phyloP scores from a whole-genome alignment of 148 eudicot species.

The Hydrangea macrophylla region DNA sequence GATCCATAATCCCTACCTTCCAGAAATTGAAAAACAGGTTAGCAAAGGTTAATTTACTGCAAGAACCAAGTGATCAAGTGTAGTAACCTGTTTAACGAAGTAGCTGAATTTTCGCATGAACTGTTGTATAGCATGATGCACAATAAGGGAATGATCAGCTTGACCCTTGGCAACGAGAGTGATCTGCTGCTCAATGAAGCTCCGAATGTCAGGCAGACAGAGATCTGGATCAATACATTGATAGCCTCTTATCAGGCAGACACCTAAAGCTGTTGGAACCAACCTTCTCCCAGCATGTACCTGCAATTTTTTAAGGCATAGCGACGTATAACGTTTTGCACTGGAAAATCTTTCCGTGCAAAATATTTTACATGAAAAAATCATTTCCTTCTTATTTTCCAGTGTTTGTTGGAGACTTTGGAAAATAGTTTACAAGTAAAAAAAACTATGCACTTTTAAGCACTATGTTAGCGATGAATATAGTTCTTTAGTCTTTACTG shows the following conservation, averaged over 20 bases:
- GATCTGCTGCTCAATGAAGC: slow-evolving; percentile 95
- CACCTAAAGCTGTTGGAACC: slow-evolving; percentile 88
- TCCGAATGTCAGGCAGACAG: slow-evolving; percentile 88
- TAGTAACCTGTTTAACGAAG: slow-evolving; percentile 84
- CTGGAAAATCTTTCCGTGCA: background rate
- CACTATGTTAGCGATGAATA: no score
- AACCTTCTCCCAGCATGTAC: slow-evolving; percentile 89
- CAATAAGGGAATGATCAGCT: slow-evolving; percentile 81
- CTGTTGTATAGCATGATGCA: slow-evolving; percentile 80
- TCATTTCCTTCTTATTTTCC: no score
- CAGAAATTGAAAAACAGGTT: background rate
- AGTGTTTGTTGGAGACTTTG: no score
- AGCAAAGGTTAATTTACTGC: background rate
- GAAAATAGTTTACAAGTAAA: no score
- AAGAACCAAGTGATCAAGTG: background rate
- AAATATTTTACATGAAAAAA: no score
- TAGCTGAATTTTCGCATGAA: slow-evolving; percentile 74
- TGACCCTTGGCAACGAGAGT: slow-evolving; percentile 86
- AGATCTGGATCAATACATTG: slow-evolving; percentile 95
- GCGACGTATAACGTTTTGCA: background rate
- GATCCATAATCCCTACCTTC: background rate
- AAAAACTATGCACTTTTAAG: no score
- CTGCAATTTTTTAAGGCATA: slow-evolving; percentile 37
- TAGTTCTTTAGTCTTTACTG: no score
- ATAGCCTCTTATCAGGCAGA: slow-evolving; percentile 88